Conservation (phyloP, 768 basidiomycete species). For the Hygrocybe punicea region DNA sequence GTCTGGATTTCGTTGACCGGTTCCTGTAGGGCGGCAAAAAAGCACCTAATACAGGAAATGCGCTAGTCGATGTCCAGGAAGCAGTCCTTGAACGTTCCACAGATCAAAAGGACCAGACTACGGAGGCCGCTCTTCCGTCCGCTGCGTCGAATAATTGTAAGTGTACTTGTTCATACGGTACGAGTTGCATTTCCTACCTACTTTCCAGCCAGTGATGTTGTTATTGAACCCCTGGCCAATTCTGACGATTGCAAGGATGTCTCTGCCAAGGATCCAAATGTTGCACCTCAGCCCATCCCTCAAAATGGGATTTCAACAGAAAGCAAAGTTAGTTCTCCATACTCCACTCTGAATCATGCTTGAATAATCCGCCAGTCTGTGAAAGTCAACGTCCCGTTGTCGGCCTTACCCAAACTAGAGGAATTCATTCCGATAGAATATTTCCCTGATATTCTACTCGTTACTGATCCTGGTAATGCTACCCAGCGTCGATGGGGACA, state of each 20-base stretch:
- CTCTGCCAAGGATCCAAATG: too few species aligned
- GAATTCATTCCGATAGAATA: slow-evolving; percentile 19
- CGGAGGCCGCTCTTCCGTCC: neutral
- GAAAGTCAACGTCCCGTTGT: neutral
- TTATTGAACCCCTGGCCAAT: neutral
- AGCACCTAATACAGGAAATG: too few species aligned
- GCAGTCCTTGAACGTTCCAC: too few species aligned
- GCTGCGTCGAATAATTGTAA: neutral
- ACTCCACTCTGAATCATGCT: neutral
- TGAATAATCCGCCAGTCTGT: neutral
- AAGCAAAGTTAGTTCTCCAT: neutral
- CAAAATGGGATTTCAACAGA: neutral
- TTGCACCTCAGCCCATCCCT: too few species aligned
- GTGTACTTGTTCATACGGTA: neutral
- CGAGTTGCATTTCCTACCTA: neutral
- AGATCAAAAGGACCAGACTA: neutral
- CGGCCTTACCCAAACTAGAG: slow-evolving; percentile 18
- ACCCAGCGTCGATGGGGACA: neutral
- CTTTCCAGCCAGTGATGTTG: neutral
- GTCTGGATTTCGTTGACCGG: too few species aligned
- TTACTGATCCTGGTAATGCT: slow-evolving; percentile 21
- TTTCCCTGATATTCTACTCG: slow-evolving; percentile 23
- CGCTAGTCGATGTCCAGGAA: too few species aligned
- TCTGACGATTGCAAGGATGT: neutral
- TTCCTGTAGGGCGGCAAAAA: too few species aligned